phyloP scores from a whole-genome alignment of 2,329 filamentous ascomycete species.

The Ceratocystis cacaofunesta region DNA sequence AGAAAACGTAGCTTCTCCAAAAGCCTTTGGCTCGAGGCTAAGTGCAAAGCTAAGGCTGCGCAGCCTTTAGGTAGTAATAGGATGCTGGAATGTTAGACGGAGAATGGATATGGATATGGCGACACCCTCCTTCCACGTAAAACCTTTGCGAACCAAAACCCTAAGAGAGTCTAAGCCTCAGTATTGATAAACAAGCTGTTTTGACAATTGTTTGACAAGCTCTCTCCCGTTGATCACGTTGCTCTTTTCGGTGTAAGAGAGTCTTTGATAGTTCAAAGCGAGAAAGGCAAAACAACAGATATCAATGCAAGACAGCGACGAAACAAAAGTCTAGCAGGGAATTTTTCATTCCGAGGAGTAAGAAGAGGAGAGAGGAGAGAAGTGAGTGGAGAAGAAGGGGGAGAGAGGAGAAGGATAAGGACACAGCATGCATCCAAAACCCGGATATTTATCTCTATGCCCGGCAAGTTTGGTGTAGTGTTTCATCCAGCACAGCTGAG shows the following conservation, averaged over 20 bases:
- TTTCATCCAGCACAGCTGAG: background rate
- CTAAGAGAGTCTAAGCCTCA: background rate
- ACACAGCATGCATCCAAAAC: background rate
- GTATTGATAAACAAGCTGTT: background rate
- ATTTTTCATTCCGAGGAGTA: background rate
- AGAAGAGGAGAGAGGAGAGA: background rate
- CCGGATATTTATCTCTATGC: background rate
- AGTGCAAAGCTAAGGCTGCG: background rate
- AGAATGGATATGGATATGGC: background rate
- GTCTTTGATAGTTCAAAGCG: background rate
- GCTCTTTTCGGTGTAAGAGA: background rate
- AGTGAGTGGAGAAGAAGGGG: background rate
- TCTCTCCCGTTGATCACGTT: background rate
- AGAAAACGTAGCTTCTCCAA: background rate
- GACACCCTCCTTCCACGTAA: background rate
- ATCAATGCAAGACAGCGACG: background rate
- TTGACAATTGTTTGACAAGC: constrained; percentile 5
- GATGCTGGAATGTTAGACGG: background rate
- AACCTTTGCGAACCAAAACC: background rate
- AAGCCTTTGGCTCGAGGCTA: background rate
- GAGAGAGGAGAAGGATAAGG: background rate
- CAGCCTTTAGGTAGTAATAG: background rate
- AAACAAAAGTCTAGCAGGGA: background rate
- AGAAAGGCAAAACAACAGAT: background rate
- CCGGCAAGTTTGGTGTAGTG: background rate